Percentiles rank a stretch among this genome's conserved stretches.
Conservation (phyloP, 2,329 filamentous ascomycete genomes). For the Sphaceloma murrayae region DNA sequence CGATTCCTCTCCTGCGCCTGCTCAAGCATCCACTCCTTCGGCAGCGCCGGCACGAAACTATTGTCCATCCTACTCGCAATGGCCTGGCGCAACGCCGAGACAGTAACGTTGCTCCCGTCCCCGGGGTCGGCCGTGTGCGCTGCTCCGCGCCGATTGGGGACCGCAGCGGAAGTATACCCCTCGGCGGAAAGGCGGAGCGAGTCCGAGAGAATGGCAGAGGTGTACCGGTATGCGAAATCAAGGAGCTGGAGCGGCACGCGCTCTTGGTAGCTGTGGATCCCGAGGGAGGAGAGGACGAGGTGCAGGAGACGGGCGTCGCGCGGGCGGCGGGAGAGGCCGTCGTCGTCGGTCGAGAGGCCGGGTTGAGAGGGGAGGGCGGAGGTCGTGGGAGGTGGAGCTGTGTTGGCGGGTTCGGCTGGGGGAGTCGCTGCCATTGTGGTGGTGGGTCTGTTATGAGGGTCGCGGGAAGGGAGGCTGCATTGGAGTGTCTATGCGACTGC, state of each 20-base stretch:
- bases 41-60: constrained; percentile 55
- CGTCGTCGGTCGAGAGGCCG: constrained; percentile 28
- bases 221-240: constrained; percentile 80
- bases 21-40: constrained; percentile 69
- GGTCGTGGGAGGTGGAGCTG: constrained; percentile 14
- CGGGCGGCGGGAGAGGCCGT: constrained; percentile 45
- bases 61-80: constrained; percentile 59
- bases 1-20: constrained; percentile 63
- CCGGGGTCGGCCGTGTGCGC: constrained; percentile 27
- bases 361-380: constrained; percentile 24
- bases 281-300: constrained; percentile 67
- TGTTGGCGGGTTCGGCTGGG: constrained; percentile 18
- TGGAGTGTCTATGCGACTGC: too few relatives aligned
- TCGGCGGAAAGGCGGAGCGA: constrained; percentile 59
- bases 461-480: too few relatives aligned
- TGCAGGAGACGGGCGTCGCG: constrained; percentile 73
- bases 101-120: constrained; percentile 47
- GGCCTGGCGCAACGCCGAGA: constrained; percentile 62
- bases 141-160: constrained; percentile 18
- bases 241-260: constrained; percentile 74
- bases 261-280: constrained; percentile 69
- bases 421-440: constrained; percentile 19
- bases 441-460: too few relatives aligned
- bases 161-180: constrained; percentile 45
- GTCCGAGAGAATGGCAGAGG: constrained; percentile 60